A percentile compares a stretch with the other conserved stretches of the same genome.
phyloP scores from a whole-genome alignment of 306 rosid genomes.

The Canavalia ensiformis region DNA sequence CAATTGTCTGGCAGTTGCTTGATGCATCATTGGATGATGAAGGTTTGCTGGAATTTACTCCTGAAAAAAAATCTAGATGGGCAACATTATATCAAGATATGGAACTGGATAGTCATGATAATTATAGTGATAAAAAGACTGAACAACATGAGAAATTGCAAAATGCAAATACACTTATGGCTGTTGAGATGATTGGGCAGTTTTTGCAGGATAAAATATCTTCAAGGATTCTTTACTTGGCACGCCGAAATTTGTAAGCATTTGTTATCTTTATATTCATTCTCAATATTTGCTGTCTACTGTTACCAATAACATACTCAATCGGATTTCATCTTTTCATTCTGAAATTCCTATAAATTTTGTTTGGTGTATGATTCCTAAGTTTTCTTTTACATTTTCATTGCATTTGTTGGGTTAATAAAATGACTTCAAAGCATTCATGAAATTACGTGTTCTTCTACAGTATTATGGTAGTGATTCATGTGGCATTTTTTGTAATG shows the following conservation, averaged over 20 bases:
- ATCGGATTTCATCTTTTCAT: constrained; percentile 23
- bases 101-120: constrained; percentile 72
- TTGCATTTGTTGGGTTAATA: constrained; percentile 6
- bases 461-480: constrained; percentile 1
- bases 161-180: constrained; percentile 71
- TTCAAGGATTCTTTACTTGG: constrained; percentile 80
- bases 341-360: constrained; percentile 21
- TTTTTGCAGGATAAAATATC: constrained; percentile 75
- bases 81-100: constrained; percentile 68
- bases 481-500: constrained; percentile 18
- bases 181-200: constrained; percentile 81
- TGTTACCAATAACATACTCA: constrained; percentile 2
- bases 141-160: constrained; percentile 67
- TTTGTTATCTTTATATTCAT: constrained; percentile 32
- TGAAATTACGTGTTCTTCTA: constrained; percentile 5
- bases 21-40: constrained; percentile 92
- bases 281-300: constrained; percentile 4
- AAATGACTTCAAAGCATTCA: constrained; percentile 32
- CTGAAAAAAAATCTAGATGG: constrained; percentile 82
- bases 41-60: constrained; percentile 75
- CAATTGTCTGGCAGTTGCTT: constrained; percentile 86
- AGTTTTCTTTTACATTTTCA: constrained; percentile 4
- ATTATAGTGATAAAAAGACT: constrained; percentile 62
- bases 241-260: constrained; percentile 79
- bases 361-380: constrained; percentile 25